Conservation (phyloP, 192 early-diverging fungal genomes). For the Coemansia sp. region DNA sequence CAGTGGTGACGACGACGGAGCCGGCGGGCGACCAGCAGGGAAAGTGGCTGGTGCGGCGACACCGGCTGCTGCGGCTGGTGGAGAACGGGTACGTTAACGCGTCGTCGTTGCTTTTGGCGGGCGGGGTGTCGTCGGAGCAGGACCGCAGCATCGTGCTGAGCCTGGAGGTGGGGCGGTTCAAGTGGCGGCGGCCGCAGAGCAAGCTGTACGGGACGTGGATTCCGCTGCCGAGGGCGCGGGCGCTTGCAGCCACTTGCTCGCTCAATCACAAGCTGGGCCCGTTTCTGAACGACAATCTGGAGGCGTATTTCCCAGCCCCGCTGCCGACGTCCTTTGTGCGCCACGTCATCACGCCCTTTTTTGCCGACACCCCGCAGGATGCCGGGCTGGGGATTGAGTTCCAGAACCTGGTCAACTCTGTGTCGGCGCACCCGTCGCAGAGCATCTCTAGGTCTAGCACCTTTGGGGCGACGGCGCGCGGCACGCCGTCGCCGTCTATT, state of each 20-base stretch:
- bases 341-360: slow-evolving; percentile 55
- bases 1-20: slow-evolving; percentile 50
- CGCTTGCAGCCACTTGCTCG: slow-evolving; percentile 79
- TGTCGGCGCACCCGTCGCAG: slow-evolving; percentile 23
- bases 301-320: slow-evolving; percentile 66
- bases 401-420: slow-evolving; percentile 41
- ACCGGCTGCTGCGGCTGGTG: slow-evolving; percentile 73
- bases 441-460: slow-evolving; percentile 45
- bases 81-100: slow-evolving; percentile 89
- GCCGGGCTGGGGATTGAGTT: slow-evolving; percentile 41
- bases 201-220: slow-evolving; percentile 91
- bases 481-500: slow-evolving; percentile 54
- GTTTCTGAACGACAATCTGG: slow-evolving; percentile 78
- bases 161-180: slow-evolving; percentile 78
- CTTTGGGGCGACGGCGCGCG: slow-evolving; percentile 52
- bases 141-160: slow-evolving; percentile 85
- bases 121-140: slow-evolving; percentile 80
- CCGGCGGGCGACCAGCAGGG: slow-evolving; percentile 33
- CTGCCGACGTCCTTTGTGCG: slow-evolving; percentile 58
- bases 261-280: slow-evolving; percentile 71
- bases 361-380: slow-evolving; percentile 22
- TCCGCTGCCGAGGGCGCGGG: slow-evolving; percentile 80
- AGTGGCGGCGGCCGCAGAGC: slow-evolving; percentile 69
- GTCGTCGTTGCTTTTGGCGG: slow-evolving; percentile 79
- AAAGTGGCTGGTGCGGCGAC: slow-evolving; percentile 58